Percentiles rank a stretch among this genome's conserved stretches.
These are phyloP conservation scores for Alternaria hordeiaustralica DNA, from an alignment of 2,329 filamentous ascomycete species.

Conservation along the genomic window DNA sequence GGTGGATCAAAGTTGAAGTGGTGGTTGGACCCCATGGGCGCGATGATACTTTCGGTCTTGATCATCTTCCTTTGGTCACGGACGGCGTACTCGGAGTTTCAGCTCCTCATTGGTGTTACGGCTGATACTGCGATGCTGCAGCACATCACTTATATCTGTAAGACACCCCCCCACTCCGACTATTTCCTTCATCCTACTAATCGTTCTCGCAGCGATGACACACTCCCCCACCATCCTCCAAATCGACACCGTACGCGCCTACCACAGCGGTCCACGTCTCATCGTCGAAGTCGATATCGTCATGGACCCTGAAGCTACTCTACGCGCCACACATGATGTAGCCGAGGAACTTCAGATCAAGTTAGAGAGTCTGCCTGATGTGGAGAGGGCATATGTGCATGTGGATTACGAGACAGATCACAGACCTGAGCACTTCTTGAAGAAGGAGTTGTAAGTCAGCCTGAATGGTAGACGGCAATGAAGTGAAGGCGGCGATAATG, in stretches of 20 bases:
- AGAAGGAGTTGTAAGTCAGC: constrained; percentile 70
- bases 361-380: constrained; percentile 86
- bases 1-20: constrained; percentile 85
- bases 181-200: too few relatives aligned
- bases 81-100: constrained; percentile 87
- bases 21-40: constrained; percentile 96
- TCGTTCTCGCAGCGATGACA: constrained; percentile 66
- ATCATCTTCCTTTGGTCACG: constrained; percentile 82
- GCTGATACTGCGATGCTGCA: constrained; percentile 87
- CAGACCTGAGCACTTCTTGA: constrained; percentile 81
- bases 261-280: constrained; percentile 85
- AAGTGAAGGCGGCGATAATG: too few relatives aligned
- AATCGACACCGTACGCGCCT: constrained; percentile 94
- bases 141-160: constrained; percentile 92
- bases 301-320: constrained; percentile 77
- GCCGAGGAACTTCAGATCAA: constrained; percentile 95
- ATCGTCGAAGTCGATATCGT: constrained; percentile 97
- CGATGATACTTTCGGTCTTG: constrained; percentile 79
- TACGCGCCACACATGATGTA: constrained; percentile 86
- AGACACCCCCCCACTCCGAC: background rate
- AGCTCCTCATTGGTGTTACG: constrained; percentile 87
- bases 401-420: constrained; percentile 97
- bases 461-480: too few relatives aligned
- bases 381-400: constrained; percentile 94
- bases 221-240: constrained; percentile 80